phyloP scores from a whole-genome alignment of 352 stramenopile species.

The Globisporangium paroecandrum region DNA sequence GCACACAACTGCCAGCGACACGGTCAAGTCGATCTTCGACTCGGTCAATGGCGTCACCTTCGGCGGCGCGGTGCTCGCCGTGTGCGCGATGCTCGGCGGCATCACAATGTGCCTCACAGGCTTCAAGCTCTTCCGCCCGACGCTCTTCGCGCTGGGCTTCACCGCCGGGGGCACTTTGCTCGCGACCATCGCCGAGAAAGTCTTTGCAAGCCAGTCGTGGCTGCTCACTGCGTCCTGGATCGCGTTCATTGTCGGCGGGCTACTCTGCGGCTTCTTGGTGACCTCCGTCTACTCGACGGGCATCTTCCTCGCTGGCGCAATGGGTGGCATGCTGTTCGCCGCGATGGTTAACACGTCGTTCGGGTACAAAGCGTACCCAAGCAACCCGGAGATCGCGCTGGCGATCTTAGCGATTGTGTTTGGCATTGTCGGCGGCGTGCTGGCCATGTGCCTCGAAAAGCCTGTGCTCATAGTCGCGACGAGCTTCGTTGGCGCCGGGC shows the following conservation, averaged over 20 bases:
- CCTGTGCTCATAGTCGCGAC: constrained; percentile 56
- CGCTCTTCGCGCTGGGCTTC: constrained; percentile 58
- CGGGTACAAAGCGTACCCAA: constrained; percentile 48
- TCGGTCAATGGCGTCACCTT: constrained; percentile 33
- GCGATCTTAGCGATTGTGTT: constrained; percentile 42
- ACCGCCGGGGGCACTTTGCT: constrained; percentile 43
- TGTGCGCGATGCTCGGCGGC: constrained; percentile 39
- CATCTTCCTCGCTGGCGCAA: constrained; percentile 51
- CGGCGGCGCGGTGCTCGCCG: constrained; percentile 28
- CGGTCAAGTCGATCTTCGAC: constrained; percentile 31
- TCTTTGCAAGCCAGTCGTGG: constrained; percentile 35
- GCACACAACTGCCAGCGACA: background rate
- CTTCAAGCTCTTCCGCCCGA: constrained; percentile 51
- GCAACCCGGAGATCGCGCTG: constrained; percentile 38
- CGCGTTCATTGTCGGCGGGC: constrained; percentile 44
- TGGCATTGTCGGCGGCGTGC: constrained; percentile 34
- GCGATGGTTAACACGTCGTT: constrained; percentile 46
- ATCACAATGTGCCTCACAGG: constrained; percentile 31
- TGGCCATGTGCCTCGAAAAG: constrained; percentile 46
- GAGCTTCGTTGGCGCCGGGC: constrained; percentile 40
- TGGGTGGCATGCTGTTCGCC: constrained; percentile 38
- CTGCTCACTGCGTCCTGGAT: constrained; percentile 47
- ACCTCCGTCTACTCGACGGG: constrained; percentile 41
- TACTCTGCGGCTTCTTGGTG: constrained; percentile 44
- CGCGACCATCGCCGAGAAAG: constrained; percentile 30